phyloP scores from a whole-genome alignment of 129 eudicot species.

The Scalesia atractyloides region DNA sequence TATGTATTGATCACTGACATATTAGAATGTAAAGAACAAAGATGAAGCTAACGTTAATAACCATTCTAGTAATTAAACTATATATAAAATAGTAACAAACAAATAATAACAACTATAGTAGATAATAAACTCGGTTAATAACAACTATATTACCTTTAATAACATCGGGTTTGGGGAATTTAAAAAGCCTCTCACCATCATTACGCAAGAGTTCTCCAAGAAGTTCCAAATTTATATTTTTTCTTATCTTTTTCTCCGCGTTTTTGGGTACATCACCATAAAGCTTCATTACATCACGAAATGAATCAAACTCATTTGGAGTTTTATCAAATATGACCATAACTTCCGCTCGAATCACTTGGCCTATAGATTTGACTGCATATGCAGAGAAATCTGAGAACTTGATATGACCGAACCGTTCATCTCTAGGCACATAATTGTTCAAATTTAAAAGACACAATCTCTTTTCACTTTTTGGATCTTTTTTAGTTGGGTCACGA shows the following conservation, averaged over 20 bases:
- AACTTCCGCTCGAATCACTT: conserved; percentile 61
- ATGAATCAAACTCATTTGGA: conserved; percentile 64
- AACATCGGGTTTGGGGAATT: conserved; percentile 71
- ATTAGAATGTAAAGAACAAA: no score
- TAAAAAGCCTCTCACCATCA: conserved; percentile 62
- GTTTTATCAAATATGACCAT: conserved; percentile 56
- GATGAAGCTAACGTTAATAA: no score
- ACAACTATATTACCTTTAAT: conserved; percentile 58
- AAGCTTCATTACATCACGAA: conserved; percentile 51
- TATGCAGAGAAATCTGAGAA: conserved; percentile 76
- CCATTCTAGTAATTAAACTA: no score
- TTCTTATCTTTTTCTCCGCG: conserved; percentile 27
- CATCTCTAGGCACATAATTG: conserved; percentile 79
- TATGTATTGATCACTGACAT: no score
- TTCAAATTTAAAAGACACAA: conserved; percentile 53
- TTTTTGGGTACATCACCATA: conserved; percentile 35
- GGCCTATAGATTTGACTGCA: conserved; percentile 64
- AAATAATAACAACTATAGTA: no score
- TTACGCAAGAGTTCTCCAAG: conserved; percentile 51
- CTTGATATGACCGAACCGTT: conserved; percentile 57
- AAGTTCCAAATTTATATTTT: conserved; percentile 57
- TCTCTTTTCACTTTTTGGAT: conserved; percentile 56
- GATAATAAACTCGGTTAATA: no score
- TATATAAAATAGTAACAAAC: no score
- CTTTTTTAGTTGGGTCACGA: conserved; percentile 59